Percentiles rank a stretch among this genome's conserved stretches.
phyloP scores from a whole-genome alignment of 495 filamentous ascomycete species.

The Daldinia concentrica region DNA sequence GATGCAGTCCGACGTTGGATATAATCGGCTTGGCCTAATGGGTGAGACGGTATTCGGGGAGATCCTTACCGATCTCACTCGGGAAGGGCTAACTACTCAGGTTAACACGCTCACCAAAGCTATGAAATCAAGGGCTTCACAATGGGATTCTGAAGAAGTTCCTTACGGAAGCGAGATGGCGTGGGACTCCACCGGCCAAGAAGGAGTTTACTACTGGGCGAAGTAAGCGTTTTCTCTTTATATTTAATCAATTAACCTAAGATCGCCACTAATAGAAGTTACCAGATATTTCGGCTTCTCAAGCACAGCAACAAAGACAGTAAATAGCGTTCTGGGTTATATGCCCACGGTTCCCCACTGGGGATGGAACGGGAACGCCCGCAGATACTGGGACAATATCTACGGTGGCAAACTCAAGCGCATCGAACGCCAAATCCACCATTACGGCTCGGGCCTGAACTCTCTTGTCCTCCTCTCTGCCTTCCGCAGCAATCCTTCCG shows the following conservation, averaged over 20 bases:
- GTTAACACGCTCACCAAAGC: conserved; percentile 48
- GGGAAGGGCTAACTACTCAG: conserved; percentile 52
- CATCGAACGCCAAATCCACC: conserved; percentile 65
- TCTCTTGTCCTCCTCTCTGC: conserved; percentile 58
- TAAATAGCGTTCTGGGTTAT: conserved; percentile 60
- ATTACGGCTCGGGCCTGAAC: conserved; percentile 65
- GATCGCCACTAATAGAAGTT: not conserved
- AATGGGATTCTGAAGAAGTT: conserved; percentile 54
- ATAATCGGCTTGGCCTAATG: conserved; percentile 58
- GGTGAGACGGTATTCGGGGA: conserved; percentile 62
- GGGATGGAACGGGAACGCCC: conserved; percentile 65
- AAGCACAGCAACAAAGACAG: conserved; percentile 54
- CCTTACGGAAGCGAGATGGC: conserved; percentile 66
- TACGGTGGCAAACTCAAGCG: conserved; percentile 59
- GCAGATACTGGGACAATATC: conserved; percentile 63
- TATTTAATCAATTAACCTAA: too few relatives aligned
- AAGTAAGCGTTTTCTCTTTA: conserved; percentile 34
- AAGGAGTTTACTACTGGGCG: conserved; percentile 64
- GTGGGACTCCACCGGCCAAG: conserved; percentile 66
- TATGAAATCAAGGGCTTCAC: conserved; percentile 55
- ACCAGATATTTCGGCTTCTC: conserved; percentile 56
- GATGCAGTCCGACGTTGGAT: conserved; percentile 41
- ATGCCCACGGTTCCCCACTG: conserved; percentile 63
- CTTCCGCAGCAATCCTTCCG: conserved; percentile 51
- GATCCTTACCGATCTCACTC: conserved; percentile 55